A percentile compares a stretch with the other conserved stretches of the same genome.
These are phyloP conservation scores for Bocquillonia castaneifolia DNA, from an alignment of 441 rosid genomes.

Conservation along the genomic window DNA sequence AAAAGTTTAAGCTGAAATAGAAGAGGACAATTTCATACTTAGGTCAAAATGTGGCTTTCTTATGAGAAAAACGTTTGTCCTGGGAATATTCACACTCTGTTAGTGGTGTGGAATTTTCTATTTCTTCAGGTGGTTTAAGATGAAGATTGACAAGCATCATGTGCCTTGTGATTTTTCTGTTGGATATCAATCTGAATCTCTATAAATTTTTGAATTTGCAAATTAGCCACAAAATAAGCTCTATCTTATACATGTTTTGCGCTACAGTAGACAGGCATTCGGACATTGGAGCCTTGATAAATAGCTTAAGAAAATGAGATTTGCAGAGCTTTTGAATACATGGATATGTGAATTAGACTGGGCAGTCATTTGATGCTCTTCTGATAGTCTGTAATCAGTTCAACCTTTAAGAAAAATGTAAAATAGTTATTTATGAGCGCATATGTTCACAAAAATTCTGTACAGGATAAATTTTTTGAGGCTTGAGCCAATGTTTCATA, in stretches of 20 bases:
- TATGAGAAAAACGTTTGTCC: not conserved
- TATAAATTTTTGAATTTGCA: not conserved
- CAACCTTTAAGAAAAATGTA: not conserved
- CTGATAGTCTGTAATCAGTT: not conserved
- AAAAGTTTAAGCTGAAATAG: not conserved
- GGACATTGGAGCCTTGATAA: not conserved
- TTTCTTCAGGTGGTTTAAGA: no score
- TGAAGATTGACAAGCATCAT: not conserved
- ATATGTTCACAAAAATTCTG: no score
- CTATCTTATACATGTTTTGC: not conserved
- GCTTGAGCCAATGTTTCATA: no score
- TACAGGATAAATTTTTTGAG: no score
- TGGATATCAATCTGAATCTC: conserved; percentile 3
- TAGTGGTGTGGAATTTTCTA: not conserved
- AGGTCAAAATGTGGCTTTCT: not conserved
- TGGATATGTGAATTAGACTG: no score
- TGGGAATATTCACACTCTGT: no score
- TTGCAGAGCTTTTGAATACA: not conserved
- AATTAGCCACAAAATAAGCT: not conserved
- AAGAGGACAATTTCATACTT: not conserved
- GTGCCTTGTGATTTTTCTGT: not conserved
- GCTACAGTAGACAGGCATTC: not conserved
- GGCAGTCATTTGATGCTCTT: no score
- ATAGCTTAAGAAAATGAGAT: not conserved
- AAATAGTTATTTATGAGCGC: not conserved